Percentiles rank a stretch among this genome's conserved stretches.
Conservation (phyloP, 2,329 filamentous ascomycete species). For the Colletotrichum sublineola region DNA sequence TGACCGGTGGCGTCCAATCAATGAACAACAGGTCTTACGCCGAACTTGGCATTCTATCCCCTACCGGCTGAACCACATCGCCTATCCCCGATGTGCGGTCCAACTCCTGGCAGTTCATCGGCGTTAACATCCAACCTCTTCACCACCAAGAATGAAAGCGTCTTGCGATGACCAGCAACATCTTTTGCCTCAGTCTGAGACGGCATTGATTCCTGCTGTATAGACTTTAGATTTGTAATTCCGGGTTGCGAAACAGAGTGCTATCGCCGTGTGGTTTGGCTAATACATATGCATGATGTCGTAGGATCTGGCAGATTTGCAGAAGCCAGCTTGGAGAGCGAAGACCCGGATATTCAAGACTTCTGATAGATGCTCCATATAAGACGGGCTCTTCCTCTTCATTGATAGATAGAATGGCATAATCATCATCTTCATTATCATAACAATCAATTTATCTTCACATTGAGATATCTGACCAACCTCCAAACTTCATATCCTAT, state of each 20-base stretch:
- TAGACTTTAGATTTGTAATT: not conserved
- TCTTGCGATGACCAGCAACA: not conserved
- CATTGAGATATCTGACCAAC: not conserved
- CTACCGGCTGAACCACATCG: constrained; percentile 22
- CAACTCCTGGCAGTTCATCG: constrained; percentile 1
- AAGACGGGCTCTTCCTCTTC: not conserved
- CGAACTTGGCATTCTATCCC: constrained; percentile 10
- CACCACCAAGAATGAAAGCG: not conserved
- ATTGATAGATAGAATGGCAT: not conserved
- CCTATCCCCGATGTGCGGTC: constrained; percentile 35
- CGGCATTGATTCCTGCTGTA: not conserved
- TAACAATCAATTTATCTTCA: no score
- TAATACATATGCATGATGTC: not conserved
- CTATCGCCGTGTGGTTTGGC: constrained; percentile 10
- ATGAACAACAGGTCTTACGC: not conserved
- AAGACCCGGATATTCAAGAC: no score
- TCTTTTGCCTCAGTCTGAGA: not conserved
- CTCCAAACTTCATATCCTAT: not conserved
- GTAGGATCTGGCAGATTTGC: constrained; percentile 2
- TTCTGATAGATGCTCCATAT: not conserved
- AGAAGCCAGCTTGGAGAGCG: not conserved
- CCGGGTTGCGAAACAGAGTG: not conserved
- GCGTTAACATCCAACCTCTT: constrained; percentile 15
- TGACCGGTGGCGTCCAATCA: constrained; percentile 1
- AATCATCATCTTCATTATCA: not conserved